These are phyloP conservation scores for Talaromyces ruber DNA, from an alignment of 495 filamentous ascomycete genomes.

Conservation along the genomic window DNA sequence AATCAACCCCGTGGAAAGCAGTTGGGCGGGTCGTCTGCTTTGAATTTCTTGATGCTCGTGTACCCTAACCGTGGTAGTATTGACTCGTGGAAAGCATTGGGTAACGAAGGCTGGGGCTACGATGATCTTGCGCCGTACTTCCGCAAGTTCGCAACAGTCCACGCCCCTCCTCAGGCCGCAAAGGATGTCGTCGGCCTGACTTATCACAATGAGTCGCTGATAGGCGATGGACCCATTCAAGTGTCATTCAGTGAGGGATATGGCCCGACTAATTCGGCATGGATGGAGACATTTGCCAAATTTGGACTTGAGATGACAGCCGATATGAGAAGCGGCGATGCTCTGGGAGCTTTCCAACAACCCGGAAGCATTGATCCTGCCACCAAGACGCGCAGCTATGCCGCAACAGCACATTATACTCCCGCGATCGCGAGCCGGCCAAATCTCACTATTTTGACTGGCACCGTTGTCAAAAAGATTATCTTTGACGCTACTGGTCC, in stretches of 20 bases:
- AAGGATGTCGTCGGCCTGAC: conserved; percentile 9
- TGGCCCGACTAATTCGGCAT: conserved; percentile 9
- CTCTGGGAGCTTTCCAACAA: conserved; percentile 15
- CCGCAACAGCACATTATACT: conserved; percentile 22
- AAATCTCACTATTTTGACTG: conserved; percentile 37
- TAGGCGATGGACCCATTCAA: conserved; percentile 15
- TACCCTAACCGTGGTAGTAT: conserved; percentile 30
- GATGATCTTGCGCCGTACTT: conserved; percentile 38
- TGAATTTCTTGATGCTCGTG: conserved; percentile 33
- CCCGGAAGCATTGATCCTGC: conserved; percentile 12
- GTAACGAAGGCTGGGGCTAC: conserved; percentile 46
- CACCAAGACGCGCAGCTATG: conserved; percentile 29
- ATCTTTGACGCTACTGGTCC: conserved; percentile 15
- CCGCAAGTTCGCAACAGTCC: conserved; percentile 15
- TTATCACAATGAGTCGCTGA: conserved; percentile 11
- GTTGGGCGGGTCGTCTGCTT: conserved; percentile 46
- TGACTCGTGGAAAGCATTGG: conserved; percentile 46
- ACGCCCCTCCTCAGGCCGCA: conserved; percentile 9
- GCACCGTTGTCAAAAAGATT: conserved; percentile 35
- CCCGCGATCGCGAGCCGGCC: conserved; percentile 24
- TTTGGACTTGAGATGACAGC: conserved; percentile 11
- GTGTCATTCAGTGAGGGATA: conserved; percentile 13
- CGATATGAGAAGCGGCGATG: conserved; percentile 14
- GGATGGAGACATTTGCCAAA: conserved; percentile 15
- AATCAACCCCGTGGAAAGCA: conserved; percentile 41